Conservation (phyloP, 2,329 filamentous ascomycete species). For the Calonectria pseudoreteaudii region DNA sequence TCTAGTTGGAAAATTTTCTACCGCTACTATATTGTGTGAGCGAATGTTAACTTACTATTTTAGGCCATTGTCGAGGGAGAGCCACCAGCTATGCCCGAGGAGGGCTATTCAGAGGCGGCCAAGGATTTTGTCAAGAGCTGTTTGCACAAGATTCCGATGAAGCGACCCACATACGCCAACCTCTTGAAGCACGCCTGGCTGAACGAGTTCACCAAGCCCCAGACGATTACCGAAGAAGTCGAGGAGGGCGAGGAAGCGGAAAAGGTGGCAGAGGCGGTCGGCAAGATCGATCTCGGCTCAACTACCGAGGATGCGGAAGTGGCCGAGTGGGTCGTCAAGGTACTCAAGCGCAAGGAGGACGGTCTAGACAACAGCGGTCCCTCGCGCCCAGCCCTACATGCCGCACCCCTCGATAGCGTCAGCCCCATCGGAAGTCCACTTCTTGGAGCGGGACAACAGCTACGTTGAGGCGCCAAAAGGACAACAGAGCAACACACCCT, state of each 20-base stretch:
- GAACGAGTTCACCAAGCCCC: constrained; percentile 77
- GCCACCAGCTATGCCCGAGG: constrained; percentile 85
- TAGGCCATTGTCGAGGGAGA: constrained; percentile 98
- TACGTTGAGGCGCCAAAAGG: constrained; percentile 1
- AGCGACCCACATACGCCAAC: constrained; percentile 94
- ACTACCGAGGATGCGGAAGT: constrained; percentile 80
- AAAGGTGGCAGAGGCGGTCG: constrained; percentile 56
- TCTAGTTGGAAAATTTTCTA: constrained; percentile 42
- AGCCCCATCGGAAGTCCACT: constrained; percentile 62
- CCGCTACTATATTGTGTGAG: background rate
- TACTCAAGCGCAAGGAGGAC: constrained; percentile 69
- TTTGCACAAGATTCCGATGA: constrained; percentile 90
- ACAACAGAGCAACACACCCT: background rate
- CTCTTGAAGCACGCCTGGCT: constrained; percentile 93
- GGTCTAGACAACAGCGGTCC: constrained; percentile 62
- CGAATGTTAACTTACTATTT: constrained; percentile 23
- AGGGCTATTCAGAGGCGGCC: constrained; percentile 82
- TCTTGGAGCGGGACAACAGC: constrained; percentile 21
- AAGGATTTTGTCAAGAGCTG: constrained; percentile 90
- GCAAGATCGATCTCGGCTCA: constrained; percentile 56
- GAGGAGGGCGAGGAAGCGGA: constrained; percentile 69
- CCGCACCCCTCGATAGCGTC: constrained; percentile 83
- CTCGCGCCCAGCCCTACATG: constrained; percentile 85
- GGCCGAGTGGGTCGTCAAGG: constrained; percentile 82
- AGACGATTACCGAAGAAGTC: constrained; percentile 78